Base-by-base conservation (phyloP, 2,329 filamentous ascomycete genomes). In the Neodidymelliopsis sp. region DNA sequence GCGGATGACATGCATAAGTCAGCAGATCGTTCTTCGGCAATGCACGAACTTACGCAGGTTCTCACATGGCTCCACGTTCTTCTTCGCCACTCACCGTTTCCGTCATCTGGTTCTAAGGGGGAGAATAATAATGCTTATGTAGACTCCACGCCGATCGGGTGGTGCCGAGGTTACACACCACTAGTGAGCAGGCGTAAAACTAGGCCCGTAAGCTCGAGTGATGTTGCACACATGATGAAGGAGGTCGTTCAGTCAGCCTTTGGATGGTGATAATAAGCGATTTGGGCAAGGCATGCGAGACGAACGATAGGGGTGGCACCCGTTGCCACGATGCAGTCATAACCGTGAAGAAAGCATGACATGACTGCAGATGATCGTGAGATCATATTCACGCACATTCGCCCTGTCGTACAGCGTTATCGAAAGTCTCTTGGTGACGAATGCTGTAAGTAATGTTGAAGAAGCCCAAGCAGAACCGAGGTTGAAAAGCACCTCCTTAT, bases 181-280 rank as follows among this genome's bases (percentile, higher is more conserved):
- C 28, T 29, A 15, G 5, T 40, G 12, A 31, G 33, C 15, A 27
- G 47, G 30, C 36, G 20, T 16, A 8, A 27, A 23, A 20, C 23
- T 24, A 29, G 23, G 19, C 24, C 23, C 29, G 29, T 9, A 15
- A 28, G 20, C 33, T 42, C 20, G 13, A 12, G n/a, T 4, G 6
- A 15, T 30, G 47, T 50, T 45, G 41, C 47, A 45, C 47, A 29
- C 23, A 50, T 50, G 35, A 44, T 35, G 35, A 9, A 12, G 24
- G 15, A 18, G 9, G 44, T 36, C 44, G 36, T 40, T 35, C 10
- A 39, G 23, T n/a, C 6, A n/a, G 24, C 6, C 16, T 22, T 23
- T 22, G 8, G 22, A 24, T 20, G 29, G 18, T 11, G 15, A 23
- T 39, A 5, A n/a, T 25, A 30, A 34, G 23, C 39, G 24, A 30